A percentile compares a stretch with the other conserved stretches of the same genome.
Conservation (phyloP, 1,284 basidiomycete species). For the Wallemia mellicola region DNA sequence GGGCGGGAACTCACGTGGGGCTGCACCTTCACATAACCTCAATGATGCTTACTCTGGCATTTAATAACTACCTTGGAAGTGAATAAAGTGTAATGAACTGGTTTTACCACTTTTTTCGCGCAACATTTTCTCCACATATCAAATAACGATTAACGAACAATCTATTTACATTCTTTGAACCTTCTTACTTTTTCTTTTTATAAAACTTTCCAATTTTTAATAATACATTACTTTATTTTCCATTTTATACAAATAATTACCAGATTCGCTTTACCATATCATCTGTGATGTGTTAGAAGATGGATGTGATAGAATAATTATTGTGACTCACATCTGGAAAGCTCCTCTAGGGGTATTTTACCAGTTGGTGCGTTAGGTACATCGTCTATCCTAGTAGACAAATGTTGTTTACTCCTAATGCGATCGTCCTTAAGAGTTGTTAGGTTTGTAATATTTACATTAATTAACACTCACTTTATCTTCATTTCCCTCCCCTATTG, state of each 20-base stretch:
- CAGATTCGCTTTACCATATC: slow-evolving; percentile 1
- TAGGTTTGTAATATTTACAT: slow-evolving; percentile 48
- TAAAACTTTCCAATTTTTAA: neutral
- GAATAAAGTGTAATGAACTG: neutral
- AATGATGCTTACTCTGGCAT: neutral
- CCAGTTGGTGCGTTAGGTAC: neutral
- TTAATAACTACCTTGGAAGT: neutral
- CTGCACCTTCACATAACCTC: neutral
- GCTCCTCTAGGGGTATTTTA: neutral
- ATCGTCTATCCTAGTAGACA: neutral
- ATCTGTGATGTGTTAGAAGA: neutral
- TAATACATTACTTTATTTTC: neutral
- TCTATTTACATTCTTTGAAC: neutral
- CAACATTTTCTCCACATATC: neutral
- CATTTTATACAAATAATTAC: neutral
- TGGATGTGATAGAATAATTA: neutral
- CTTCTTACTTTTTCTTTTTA: neutral
- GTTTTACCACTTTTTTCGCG: neutral
- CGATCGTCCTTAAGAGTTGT: slow-evolving; percentile 35
- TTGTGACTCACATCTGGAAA: neutral
- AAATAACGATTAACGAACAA: neutral
- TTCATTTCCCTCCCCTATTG: slow-evolving; percentile 57
- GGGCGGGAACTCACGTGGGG: too few relatives aligned
- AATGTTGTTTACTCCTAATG: slow-evolving; percentile 1
- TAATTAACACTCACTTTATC: slow-evolving; percentile 35